Base-by-base conservation (phyloP, 768 basidiomycete genomes). In the Tephrocybe sp. region DNA sequence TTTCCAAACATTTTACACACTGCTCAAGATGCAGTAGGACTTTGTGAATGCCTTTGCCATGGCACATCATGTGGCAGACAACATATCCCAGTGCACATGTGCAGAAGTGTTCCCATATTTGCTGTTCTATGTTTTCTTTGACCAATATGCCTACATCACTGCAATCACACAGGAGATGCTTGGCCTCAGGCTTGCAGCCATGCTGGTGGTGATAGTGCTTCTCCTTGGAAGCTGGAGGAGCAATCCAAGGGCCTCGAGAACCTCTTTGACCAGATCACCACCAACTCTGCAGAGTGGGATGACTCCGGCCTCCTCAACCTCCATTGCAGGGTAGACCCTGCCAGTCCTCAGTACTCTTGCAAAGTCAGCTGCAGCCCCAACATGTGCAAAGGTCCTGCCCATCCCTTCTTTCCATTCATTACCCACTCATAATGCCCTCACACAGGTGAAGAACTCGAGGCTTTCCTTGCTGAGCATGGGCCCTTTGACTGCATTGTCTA, bases 91-190 rank as follows among this genome's bases (percentile, higher is more conserved):
- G 55, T 67, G 79, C 38, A 92, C 83, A 0, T 93, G 94, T 2
- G 73, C 83, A 1, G 72, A 80, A 65, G 93, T 3, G 91, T 92
- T 76, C 98, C 98, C 70, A n/a, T n/a, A n/a, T n/a, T n/a, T n/a
- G n/a, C n/a, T n/a, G n/a, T n/a, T n/a, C n/a, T n/a, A n/a, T n/a
- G 95, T 99, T 61, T 99, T 93, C 76, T 99, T 98, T 71, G 93
- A 96, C n/a, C 93, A 98, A 67, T 98, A 94, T 63, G 86, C 86
- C 9, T 90, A 93, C 57, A 89, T 99, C 58, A 64, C 90, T 51
- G 76, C 85, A n/a, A n/a, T n/a, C n/a, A n/a, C n/a, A n/a, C n/a
- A n/a, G n/a, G n/a, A n/a, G n/a, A n/a, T n/a, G n/a, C n/a, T n/a
- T n/a, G n/a, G n/a, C n/a, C n/a, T n/a, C n/a, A n/a, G n/a, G n/a